Conservation (phyloP, 768 basidiomycete species). For the Fistulinella prunicolor region DNA sequence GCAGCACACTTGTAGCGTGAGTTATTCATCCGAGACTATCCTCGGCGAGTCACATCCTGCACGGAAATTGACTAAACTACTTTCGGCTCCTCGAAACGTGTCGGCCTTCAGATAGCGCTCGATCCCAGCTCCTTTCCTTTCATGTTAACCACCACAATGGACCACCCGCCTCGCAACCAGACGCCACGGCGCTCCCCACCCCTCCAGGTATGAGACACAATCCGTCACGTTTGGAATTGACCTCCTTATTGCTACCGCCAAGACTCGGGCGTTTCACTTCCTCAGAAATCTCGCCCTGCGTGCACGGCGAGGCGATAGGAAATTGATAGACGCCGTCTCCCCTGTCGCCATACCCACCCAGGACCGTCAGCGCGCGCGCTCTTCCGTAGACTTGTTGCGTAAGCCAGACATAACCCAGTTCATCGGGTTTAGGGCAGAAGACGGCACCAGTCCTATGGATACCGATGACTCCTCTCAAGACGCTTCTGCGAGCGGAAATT, state of each 20-base stretch:
- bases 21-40: not conserved
- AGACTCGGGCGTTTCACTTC: constrained; percentile 38
- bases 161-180: constrained; percentile 24
- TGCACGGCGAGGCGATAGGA: constrained; percentile 31
- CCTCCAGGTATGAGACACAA: constrained; percentile 27
- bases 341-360: constrained; percentile 23
- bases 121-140: constrained; percentile 7
- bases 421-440: constrained; percentile 23
- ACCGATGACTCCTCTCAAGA: constrained; percentile 33
- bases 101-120: constrained; percentile 21
- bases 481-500: constrained; percentile 22
- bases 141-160: constrained; percentile 25
- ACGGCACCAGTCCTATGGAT: constrained; percentile 26
- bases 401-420: constrained; percentile 24
- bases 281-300: constrained; percentile 37
- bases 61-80: constrained; percentile 21
- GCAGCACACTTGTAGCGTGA: not conserved
- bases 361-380: constrained; percentile 27
- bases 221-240: constrained; percentile 13
- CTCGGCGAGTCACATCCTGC: not conserved
- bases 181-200: constrained; percentile 20
- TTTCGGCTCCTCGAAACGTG: constrained; percentile 29
- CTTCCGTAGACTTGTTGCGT: constrained; percentile 34
- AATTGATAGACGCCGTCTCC: constrained; percentile 27
- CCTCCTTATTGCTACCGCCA: constrained; percentile 2